These are phyloP conservation scores for barrel medic (Medicago truncatula) DNA, from an alignment of 306 rosid species.

Conservation along the genomic window DNA sequence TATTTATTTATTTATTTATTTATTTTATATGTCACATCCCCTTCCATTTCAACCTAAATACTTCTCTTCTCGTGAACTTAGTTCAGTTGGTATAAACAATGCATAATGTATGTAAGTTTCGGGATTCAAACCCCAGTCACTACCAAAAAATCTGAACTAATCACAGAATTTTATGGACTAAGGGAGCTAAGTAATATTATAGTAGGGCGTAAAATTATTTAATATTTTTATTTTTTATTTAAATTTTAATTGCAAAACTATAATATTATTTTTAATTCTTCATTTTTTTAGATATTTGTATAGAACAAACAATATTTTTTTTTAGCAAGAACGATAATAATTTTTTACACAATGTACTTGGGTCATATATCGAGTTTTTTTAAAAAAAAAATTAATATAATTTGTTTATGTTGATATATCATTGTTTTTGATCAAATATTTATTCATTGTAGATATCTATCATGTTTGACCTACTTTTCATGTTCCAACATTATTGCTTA, in stretches of 20 bases:
- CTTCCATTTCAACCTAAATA: no score
- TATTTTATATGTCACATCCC: no score
- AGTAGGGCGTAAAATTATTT: no score
- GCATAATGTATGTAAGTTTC: no score
- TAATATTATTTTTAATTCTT: background rate
- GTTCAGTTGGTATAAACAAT: no score
- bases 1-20: no score
- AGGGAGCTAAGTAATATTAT: no score
- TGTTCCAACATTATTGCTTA: slow-evolving; percentile 39
- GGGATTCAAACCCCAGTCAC: no score
- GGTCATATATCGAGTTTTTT: no score
- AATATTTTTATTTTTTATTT: background rate
- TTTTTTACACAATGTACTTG: background rate
- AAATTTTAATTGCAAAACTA: background rate
- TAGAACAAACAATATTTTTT: background rate
- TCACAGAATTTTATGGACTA: no score
- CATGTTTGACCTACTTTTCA: slow-evolving; percentile 58
- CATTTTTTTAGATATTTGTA: background rate
- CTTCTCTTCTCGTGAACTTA: no score
- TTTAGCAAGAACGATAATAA: background rate
- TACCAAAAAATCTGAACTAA: no score
- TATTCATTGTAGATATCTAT: slow-evolving; percentile 60
- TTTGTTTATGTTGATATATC: background rate
- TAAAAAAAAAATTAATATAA: background rate
- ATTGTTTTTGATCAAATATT: slow-evolving; percentile 9